A percentile compares a stretch with the other conserved stretches of the same genome.
Conservation (phyloP, 1,284 basidiomycete species). For the Sparassis latifolia region DNA sequence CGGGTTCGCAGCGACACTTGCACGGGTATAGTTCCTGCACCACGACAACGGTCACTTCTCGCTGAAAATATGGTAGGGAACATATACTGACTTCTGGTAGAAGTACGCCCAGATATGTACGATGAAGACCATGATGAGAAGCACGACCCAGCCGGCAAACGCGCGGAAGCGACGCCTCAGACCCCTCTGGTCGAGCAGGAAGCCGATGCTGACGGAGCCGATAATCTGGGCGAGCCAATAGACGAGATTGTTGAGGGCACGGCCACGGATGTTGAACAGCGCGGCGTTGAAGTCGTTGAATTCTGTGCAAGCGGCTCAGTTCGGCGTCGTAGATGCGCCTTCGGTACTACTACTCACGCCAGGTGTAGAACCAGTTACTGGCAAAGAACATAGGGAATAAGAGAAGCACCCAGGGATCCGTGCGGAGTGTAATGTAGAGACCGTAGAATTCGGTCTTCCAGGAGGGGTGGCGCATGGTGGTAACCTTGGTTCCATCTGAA, state of each 20-base stretch:
- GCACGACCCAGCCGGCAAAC: constrained; percentile 53
- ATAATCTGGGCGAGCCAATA: constrained; percentile 67
- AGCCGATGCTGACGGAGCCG: constrained; percentile 56
- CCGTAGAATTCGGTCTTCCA: constrained; percentile 56
- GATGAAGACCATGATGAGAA: constrained; percentile 55
- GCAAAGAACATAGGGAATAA: constrained; percentile 50
- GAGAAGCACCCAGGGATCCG: constrained; percentile 44
- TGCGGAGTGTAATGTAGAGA: constrained; percentile 42
- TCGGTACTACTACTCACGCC: constrained; percentile 39
- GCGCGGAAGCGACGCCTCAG: constrained; percentile 56
- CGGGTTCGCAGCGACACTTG: constrained; percentile 27
- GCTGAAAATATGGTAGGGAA: background rate
- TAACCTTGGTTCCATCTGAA: constrained; percentile 66
- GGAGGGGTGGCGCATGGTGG: constrained; percentile 53
- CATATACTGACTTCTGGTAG: constrained; percentile 51
- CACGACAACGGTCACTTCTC: background rate
- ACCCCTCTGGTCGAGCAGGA: constrained; percentile 50
- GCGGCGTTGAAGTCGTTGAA: constrained; percentile 64
- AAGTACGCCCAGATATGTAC: constrained; percentile 66
- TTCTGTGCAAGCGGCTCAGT: constrained; percentile 28
- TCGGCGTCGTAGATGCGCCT: background rate
- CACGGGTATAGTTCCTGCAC: constrained; percentile 54
- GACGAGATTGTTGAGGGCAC: constrained; percentile 59
- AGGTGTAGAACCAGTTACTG: constrained; percentile 75
- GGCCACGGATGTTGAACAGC: constrained; percentile 61